Conservation (phyloP, 352 stramenopile species). For the Saprolegnia diclina region DNA sequence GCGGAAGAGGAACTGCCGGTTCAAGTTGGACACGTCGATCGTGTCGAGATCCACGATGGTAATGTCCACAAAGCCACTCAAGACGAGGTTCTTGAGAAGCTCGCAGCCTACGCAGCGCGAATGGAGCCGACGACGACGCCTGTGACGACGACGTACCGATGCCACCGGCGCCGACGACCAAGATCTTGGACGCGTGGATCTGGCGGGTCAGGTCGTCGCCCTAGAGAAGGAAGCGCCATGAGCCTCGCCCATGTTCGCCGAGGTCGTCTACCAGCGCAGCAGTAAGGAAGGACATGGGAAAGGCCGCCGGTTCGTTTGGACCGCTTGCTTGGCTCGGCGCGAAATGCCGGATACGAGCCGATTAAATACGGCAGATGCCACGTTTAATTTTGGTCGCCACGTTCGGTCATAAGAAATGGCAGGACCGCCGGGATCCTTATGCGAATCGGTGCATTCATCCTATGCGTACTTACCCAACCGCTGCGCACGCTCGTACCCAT, state of each 20-base stretch:
- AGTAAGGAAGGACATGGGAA: slow-evolving; percentile 14
- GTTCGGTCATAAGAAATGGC: too few species aligned
- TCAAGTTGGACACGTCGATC: slow-evolving; percentile 99
- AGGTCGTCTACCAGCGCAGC: slow-evolving; percentile 11
- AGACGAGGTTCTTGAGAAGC: slow-evolving; percentile 98
- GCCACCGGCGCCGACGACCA: slow-evolving; percentile 96
- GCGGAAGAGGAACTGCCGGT: slow-evolving; percentile 99
- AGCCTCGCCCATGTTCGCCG: background rate
- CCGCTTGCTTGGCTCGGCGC: slow-evolving; percentile 6
- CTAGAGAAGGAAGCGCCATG: slow-evolving; percentile 30
- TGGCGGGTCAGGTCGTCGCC: slow-evolving; percentile 51
- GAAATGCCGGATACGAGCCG: background rate
- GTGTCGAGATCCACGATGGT: slow-evolving; percentile 98
- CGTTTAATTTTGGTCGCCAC: too few species aligned
- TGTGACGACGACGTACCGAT: slow-evolving; percentile 74
- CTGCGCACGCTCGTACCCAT: too few species aligned
- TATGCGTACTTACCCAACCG: background rate
- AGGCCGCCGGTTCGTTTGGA: background rate
- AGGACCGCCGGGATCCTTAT: too few species aligned
- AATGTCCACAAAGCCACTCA: slow-evolving; percentile 92
- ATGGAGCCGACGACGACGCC: background rate
- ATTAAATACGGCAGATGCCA: slow-evolving; percentile 3
- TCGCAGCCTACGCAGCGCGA: slow-evolving; percentile 82
- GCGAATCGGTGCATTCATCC: background rate
- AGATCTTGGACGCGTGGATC: slow-evolving; percentile 82